phyloP scores from a whole-genome alignment of 2,329 filamentous ascomycete species.

The Phoma sp. region DNA sequence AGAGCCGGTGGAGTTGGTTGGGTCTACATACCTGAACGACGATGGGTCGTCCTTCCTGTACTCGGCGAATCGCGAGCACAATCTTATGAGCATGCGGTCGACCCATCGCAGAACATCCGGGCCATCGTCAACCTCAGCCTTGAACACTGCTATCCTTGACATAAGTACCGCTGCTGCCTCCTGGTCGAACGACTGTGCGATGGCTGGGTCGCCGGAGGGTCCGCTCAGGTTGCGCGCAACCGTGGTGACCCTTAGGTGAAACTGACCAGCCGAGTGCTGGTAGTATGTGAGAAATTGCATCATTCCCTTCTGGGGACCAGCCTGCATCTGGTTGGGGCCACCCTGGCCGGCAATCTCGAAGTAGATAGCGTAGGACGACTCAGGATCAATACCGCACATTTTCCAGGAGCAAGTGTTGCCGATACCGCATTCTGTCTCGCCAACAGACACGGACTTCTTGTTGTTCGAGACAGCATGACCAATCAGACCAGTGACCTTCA shows the following conservation, averaged over 20 bases:
- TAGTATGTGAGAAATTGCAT: constrained; percentile 99
- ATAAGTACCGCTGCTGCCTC: constrained; percentile 97
- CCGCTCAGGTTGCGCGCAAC: constrained; percentile 90
- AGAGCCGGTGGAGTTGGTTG: constrained; percentile 66
- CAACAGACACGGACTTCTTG: constrained; percentile 96
- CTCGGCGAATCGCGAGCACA: constrained; percentile 96
- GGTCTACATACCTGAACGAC: constrained; percentile 72
- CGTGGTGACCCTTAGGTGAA: constrained; percentile 93
- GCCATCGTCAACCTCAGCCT: constrained; percentile 96
- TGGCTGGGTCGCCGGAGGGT: constrained; percentile 89
- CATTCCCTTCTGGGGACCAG: constrained; percentile 88
- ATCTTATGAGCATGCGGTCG: constrained; percentile 94
- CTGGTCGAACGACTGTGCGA: constrained; percentile 97
- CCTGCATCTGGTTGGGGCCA: constrained; percentile 82
- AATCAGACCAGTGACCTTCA: constrained; percentile 97
- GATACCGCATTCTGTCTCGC: constrained; percentile 97
- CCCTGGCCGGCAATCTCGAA: constrained; percentile 97
- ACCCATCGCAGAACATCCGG: constrained; percentile 99
- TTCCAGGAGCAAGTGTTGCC: constrained; percentile 99
- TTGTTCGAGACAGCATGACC: constrained; percentile 96
- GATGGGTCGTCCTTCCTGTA: constrained; percentile 98
- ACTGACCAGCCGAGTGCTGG: constrained; percentile 95
- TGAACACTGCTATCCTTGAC: constrained; percentile 99
- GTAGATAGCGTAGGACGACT: constrained; percentile 92
- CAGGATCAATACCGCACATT: constrained; percentile 97